These are phyloP conservation scores for Tolypocladium tropicale DNA, from an alignment of 2,329 filamentous ascomycete species.

Conservation along the genomic window DNA sequence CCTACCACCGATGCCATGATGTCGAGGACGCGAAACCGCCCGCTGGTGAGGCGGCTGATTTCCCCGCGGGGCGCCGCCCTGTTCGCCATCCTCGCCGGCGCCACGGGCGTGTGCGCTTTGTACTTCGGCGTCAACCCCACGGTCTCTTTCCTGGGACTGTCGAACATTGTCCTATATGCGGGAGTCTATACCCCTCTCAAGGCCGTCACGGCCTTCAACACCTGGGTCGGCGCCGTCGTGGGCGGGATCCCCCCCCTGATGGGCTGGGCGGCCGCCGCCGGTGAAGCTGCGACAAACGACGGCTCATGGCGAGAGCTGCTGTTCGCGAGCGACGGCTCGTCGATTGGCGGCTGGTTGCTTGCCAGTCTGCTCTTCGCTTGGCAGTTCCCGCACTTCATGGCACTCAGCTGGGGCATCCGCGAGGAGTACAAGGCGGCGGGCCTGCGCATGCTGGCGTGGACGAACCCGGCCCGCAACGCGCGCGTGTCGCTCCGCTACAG, in stretches of 20 bases:
- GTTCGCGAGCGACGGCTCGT: slow-evolving; percentile 51
- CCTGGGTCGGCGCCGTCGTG: slow-evolving; percentile 88
- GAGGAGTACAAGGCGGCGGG: slow-evolving; percentile 74
- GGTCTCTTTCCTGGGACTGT: slow-evolving; percentile 70
- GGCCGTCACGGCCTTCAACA: slow-evolving; percentile 76
- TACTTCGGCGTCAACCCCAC: slow-evolving; percentile 93
- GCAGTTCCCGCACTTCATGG: slow-evolving; percentile 99
- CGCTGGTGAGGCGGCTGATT: slow-evolving; percentile 74
- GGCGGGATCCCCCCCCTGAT: slow-evolving; percentile 92
- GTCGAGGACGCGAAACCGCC: slow-evolving; percentile 84
- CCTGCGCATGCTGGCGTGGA: slow-evolving; percentile 70
- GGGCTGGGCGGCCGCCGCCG: slow-evolving; percentile 94
- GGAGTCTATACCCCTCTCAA: slow-evolving; percentile 91
- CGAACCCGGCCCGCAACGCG: slow-evolving; percentile 74
- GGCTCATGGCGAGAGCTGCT: slow-evolving; percentile 72
- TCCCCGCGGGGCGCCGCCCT: slow-evolving; percentile 58
- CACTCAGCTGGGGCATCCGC: slow-evolving; percentile 76
- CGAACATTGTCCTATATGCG: slow-evolving; percentile 84
- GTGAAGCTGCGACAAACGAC: slow-evolving; percentile 68
- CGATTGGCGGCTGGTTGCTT: slow-evolving; percentile 76
- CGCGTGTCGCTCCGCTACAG: slow-evolving; percentile 85
- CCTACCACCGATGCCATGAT: slow-evolving; percentile 83
- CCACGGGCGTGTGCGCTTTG: slow-evolving; percentile 59
- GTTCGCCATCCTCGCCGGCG: slow-evolving; percentile 69
- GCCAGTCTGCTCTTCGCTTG: slow-evolving; percentile 80